Base-by-base conservation (phyloP, 805 yeast genomes). In the Suhomyces prunicola region DNA sequence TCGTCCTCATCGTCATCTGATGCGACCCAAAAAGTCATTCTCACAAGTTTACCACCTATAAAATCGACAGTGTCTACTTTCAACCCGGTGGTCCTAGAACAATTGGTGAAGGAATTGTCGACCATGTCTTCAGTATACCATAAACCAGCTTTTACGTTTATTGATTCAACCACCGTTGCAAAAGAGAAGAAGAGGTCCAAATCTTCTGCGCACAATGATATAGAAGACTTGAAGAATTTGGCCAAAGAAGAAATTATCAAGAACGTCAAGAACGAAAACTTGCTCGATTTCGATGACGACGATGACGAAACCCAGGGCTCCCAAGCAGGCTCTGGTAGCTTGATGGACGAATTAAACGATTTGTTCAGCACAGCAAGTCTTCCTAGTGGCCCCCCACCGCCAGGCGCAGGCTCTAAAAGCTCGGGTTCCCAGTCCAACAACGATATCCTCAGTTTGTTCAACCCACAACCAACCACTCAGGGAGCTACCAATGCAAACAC, bases 121-220 rank as follows among this genome's bases (percentile, higher is more conserved):
- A 87, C 94, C 7, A 78, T 94, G 56, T 86, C 97, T 39, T 90
- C 97, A 0, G 94, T 94, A 2, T 90, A 90, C 64, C 96, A 88
- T 69, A 87, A 87, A 64, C 96, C 97, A 10, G 83, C 88, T 5
- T 74, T 82, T 17, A 76, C 84, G 33, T 87, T 87, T 62, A 73
- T 84, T 57, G 80, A 79, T 52, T 65, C 33, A n/a, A 72, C 42
- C 59, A 39, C 49, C 45, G 50, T 59, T n/a, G 47, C 42, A 31
- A 36, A 26, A 42, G 39, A 45, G 31, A 58, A 56, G 57, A 50
- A 55, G 29, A 54, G 52, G 27, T 52, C 58, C 10, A 50, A 56
- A 12, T 41, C 60, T 17, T 53, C 55, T 33, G 57, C 47, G 26
- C 33, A 29, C 33, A 51, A 58, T 44, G 60, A 65, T 29, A 76